Base-by-base conservation (phyloP, 2,329 filamentous ascomycete genomes). In the Ophiosphaerella narmari region DNA sequence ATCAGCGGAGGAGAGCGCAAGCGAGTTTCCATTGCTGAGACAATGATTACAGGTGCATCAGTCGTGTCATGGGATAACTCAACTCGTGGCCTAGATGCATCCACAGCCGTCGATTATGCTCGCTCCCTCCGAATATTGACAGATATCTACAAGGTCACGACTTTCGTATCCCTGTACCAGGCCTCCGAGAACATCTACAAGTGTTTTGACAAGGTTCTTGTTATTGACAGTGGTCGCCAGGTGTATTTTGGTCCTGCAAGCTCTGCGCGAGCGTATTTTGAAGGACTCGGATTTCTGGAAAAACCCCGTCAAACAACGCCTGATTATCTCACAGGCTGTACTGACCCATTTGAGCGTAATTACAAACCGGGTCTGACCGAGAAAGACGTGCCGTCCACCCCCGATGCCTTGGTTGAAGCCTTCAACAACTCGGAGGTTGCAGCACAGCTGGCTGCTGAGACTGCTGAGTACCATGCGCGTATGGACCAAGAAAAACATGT, bases 91-190 rank as follows among this genome's bases (percentile, higher is more conserved):
- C 63, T 80, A 13, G 78, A 80, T 50, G 75, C 77, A 23, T 76
- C 74, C 4, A 79, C 78, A 11, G 78, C 78, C 23, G 69, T 80
- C 16, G 77, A 80, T 52, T 80, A 78, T 45, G 76, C 75, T 2
- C 76, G 78, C 34, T 77, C 75, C 1, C 61, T 80, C 7, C 66
- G 78, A n/a, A 68, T 78, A 35, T 82, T 93, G 77, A 94, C 90
- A 18, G 88, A 94, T 70, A 84, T 94, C 46, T 91, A 91, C 80
- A 85, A 88, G 68, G 91, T 87, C 0, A 89, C 88, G 1, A 94
- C 90, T 0, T 92, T 94, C 53, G 90, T 95, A 1, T 91, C 90
- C 0, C 78, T 96, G 0, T 96, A 95, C 71, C 90, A 95, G 68
- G 90, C 89, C 0, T 91, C 87, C 0, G 89, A 94, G 73, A 91